These are phyloP conservation scores for Aphanomyces stellatus DNA, from an alignment of 352 stramenopile genomes.

Conservation along the genomic window DNA sequence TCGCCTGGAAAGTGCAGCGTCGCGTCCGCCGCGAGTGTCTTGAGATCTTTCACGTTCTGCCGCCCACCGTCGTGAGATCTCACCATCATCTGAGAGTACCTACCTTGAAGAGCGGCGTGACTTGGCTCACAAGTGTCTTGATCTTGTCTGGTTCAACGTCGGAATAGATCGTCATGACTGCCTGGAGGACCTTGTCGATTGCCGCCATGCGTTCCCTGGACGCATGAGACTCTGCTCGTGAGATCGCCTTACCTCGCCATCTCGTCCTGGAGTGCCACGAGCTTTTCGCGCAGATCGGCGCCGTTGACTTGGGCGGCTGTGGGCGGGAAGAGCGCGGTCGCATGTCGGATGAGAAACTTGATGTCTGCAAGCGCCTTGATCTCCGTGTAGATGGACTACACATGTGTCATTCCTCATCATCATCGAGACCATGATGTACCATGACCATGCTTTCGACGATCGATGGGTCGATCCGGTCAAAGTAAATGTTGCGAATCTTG, in stretches of 20 bases:
- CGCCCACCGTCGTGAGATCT: background rate
- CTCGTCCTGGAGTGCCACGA: conserved; percentile 59
- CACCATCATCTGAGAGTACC: conserved; percentile 1
- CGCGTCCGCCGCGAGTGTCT: conserved; percentile 73
- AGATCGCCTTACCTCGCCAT: conserved; percentile 25
- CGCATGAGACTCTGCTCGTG: background rate
- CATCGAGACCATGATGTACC: background rate
- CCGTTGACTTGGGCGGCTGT: conserved; percentile 61
- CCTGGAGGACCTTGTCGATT: conserved; percentile 55
- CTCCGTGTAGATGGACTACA: conserved; percentile 64
- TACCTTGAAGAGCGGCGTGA: conserved; percentile 71
- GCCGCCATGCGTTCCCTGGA: conserved; percentile 42
- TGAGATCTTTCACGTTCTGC: conserved; percentile 75
- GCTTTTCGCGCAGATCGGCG: conserved; percentile 34
- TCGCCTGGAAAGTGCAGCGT: conserved; percentile 63
- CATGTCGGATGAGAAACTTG: conserved; percentile 76
- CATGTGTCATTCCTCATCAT: background rate
- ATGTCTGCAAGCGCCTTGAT: conserved; percentile 60
- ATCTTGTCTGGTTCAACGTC: conserved; percentile 73
- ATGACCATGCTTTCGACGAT: conserved; percentile 68
- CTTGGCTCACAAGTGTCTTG: conserved; percentile 33
- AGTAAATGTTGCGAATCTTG: conserved; percentile 86
- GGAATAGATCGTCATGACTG: conserved; percentile 57
- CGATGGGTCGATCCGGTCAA: conserved; percentile 76
- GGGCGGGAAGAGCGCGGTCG: conserved; percentile 53